phyloP scores from a whole-genome alignment of 352 stramenopile species.

The Peronospora tabacina region DNA sequence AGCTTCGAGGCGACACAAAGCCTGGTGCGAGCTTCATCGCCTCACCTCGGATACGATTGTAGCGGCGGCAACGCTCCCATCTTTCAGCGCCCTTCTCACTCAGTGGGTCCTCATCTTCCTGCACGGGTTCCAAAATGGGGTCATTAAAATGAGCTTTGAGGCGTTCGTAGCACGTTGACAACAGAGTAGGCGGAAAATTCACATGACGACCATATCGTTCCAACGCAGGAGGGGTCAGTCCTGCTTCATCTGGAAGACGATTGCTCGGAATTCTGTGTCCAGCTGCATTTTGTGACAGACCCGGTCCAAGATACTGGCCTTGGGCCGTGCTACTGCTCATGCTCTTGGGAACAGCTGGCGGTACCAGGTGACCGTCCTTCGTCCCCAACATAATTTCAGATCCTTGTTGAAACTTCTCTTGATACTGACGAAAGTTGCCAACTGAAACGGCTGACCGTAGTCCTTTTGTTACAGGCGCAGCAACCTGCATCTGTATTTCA shows the following conservation, averaged over 20 bases:
- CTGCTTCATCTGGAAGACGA: slow-evolving; percentile 6
- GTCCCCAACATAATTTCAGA: slow-evolving; percentile 2
- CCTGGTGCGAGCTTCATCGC: slow-evolving; percentile 56
- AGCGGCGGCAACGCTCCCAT: slow-evolving; percentile 54
- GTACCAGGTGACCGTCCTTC: slow-evolving; percentile 8
- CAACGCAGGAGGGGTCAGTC: slow-evolving; percentile 7
- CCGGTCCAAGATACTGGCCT: slow-evolving; percentile 20
- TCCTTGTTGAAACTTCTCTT: slow-evolving; percentile 39
- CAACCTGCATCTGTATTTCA: slow-evolving; percentile 14
- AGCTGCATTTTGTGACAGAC: slow-evolving; percentile 6
- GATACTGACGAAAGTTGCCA: slow-evolving; percentile 65
- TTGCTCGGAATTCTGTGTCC: slow-evolving; percentile 15
- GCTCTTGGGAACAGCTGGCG: slow-evolving; percentile 11
- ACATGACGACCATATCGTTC: slow-evolving; percentile 42
- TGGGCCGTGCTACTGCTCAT: slow-evolving; percentile 15
- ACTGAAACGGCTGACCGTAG: slow-evolving; percentile 62
- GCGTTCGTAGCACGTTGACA: slow-evolving; percentile 59
- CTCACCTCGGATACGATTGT: slow-evolving; percentile 48
- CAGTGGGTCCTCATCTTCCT: slow-evolving; percentile 70
- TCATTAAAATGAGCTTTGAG: slow-evolving; percentile 69
- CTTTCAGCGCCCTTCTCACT: slow-evolving; percentile 64
- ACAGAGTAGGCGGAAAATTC: slow-evolving; percentile 44
- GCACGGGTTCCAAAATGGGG: slow-evolving; percentile 48
- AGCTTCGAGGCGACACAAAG: slow-evolving; percentile 33
- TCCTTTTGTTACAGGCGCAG: slow-evolving; percentile 15